Conservation (phyloP, 2,329 filamentous ascomycete species). For the Rhexocercosporidium sp. region DNA sequence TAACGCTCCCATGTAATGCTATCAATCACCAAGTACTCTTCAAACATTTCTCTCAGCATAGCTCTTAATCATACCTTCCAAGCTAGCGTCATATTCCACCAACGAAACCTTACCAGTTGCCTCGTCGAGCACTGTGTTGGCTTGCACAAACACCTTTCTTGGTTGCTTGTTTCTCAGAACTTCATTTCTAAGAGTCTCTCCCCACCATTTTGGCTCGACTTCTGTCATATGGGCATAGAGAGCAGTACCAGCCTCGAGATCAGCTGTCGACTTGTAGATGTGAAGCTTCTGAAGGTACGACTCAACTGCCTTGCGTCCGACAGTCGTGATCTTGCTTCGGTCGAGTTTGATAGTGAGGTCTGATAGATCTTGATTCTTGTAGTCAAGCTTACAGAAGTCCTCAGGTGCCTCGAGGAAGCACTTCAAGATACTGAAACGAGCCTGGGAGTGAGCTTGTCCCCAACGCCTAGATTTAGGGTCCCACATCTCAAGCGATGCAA, state of each 20-base stretch:
- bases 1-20: not conserved
- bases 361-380: constrained; percentile 70
- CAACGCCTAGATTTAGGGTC: constrained; percentile 79
- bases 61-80: constrained; percentile 83
- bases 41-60: constrained; percentile 64
- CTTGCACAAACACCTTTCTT: constrained; percentile 92
- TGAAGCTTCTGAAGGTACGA: constrained; percentile 90
- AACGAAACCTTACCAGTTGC: constrained; percentile 72
- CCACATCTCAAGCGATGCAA: constrained; percentile 91
- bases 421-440: constrained; percentile 84
- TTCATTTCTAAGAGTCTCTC: constrained; percentile 75
- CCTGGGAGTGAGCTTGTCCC: constrained; percentile 72
- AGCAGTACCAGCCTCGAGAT: constrained; percentile 75
- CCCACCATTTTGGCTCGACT: constrained; percentile 84
- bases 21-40: constrained; percentile 1
- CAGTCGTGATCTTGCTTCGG: constrained; percentile 82
- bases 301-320: constrained; percentile 81
- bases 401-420: constrained; percentile 87
- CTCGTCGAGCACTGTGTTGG: constrained; percentile 79
- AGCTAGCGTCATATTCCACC: constrained; percentile 84
- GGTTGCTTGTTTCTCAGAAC: constrained; percentile 80
- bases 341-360: constrained; percentile 85
- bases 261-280: constrained; percentile 89
- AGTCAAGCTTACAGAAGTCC: constrained; percentile 83
- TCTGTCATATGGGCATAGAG: constrained; percentile 85